Conservation (phyloP, 805 yeast species). For the Nakazawaea ambrosiae region DNA sequence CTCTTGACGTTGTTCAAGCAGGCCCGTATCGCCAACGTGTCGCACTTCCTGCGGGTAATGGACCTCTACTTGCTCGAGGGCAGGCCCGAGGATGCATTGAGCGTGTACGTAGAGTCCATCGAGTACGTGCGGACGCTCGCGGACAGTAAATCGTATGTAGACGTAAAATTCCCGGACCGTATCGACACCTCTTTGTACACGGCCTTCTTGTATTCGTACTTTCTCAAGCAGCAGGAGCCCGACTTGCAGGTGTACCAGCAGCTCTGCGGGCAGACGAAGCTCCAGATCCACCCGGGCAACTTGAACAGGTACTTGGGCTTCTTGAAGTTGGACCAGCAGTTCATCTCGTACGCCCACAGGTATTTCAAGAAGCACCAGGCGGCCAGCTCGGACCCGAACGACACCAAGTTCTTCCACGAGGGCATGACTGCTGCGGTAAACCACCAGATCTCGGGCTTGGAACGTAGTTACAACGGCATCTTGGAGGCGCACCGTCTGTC, state of each 20-base stretch:
- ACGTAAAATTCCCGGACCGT: neutral
- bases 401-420: neutral
- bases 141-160: neutral
- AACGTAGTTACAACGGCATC: neutral
- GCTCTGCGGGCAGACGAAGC: slow-evolving; percentile 1
- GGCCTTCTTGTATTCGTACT: slow-evolving; percentile 6
- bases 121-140: slow-evolving; percentile 15
- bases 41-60: slow-evolving; percentile 21
- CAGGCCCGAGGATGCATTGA: slow-evolving; percentile 20
- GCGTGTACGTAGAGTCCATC: slow-evolving; percentile 21
- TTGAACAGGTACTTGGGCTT: neutral
- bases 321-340: slow-evolving; percentile 11
- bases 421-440: slow-evolving; percentile 7
- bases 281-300: neutral
- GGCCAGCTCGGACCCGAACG: slow-evolving; percentile 6
- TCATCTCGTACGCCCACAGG: slow-evolving; percentile 2
- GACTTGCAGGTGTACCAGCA: slow-evolving; percentile 12
- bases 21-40: slow-evolving; percentile 17
- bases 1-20: slow-evolving; percentile 16
- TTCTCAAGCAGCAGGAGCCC: slow-evolving; percentile 11
- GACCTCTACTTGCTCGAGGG: slow-evolving; percentile 17
- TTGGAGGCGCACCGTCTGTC: slow-evolving; percentile 15
- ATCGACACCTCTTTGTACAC: slow-evolving; percentile 3
- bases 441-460: slow-evolving; percentile 4
- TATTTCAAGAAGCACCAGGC: neutral